Conservation (phyloP, 108 stramenopile species). For the Licmophora abbreviata region DNA sequence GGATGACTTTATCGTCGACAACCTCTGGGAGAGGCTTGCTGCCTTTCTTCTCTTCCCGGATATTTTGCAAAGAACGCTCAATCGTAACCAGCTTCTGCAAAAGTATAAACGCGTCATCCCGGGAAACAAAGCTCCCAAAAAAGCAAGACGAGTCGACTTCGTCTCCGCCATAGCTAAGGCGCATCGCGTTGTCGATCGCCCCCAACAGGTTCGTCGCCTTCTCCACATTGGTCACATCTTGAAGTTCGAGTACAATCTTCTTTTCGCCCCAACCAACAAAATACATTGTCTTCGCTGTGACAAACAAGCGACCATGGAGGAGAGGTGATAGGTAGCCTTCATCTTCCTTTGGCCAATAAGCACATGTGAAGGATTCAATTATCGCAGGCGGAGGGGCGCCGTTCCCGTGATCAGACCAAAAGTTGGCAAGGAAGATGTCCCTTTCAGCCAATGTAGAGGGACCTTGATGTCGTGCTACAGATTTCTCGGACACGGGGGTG, state of each 20-base stretch:
- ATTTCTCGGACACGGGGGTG: too few species aligned
- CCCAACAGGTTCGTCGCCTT: constrained; percentile 39
- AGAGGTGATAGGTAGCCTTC: constrained; percentile 13
- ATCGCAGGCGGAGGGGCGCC: constrained; percentile 17
- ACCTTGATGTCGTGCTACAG: too few species aligned
- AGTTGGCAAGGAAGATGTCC: not conserved
- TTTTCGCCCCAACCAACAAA: constrained; percentile 40
- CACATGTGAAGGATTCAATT: constrained; percentile 24
- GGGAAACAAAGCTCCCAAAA: constrained; percentile 1
- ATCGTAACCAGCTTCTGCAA: too few species aligned
- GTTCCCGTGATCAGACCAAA: constrained; percentile 6
- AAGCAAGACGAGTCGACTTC: constrained; percentile 10
- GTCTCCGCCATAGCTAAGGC: not conserved
- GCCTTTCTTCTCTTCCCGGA: not conserved
- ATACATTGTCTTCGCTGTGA: constrained; percentile 23
- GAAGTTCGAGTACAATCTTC: constrained; percentile 22
- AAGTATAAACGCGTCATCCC: constrained; percentile 5
- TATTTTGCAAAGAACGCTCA: too few species aligned
- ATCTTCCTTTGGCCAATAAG: constrained; percentile 36
- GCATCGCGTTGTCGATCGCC: constrained; percentile 15
- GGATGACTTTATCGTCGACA: constrained; percentile 35
- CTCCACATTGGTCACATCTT: constrained; percentile 30
- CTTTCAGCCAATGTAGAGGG: too few species aligned
- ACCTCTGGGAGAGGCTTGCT: constrained; percentile 16
- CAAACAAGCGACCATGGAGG: constrained; percentile 32